Percentiles rank a stretch among this genome's conserved stretches.
These are phyloP conservation scores for Bjerkandera adusta DNA, from an alignment of 1,284 basidiomycete genomes.

Conservation along the genomic window DNA sequence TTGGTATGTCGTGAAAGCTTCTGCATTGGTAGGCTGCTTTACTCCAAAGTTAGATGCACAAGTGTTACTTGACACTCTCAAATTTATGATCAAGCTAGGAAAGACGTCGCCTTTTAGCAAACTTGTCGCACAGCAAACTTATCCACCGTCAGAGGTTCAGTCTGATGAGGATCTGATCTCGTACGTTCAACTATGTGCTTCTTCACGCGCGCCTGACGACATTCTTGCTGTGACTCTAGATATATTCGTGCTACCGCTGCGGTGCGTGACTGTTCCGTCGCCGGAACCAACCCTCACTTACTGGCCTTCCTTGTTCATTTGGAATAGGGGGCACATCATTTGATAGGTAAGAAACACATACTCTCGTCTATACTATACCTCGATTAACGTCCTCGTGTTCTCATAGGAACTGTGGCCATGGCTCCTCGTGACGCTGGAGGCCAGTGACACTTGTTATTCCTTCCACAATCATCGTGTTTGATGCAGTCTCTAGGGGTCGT, in stretches of 20 bases:
- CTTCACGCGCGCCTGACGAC: neutral
- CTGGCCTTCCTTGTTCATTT: neutral
- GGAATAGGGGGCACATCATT: neutral
- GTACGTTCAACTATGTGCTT: neutral
- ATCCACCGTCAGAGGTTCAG: neutral
- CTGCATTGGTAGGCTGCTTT: neutral
- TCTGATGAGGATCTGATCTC: conserved; percentile 7
- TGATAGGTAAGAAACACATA: conserved; percentile 3
- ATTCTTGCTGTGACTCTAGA: neutral
- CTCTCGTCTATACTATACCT: neutral
- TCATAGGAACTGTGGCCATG: conserved; percentile 17
- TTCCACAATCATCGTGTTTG: neutral
- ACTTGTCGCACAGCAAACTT: neutral
- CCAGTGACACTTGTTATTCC: neutral
- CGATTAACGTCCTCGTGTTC: neutral
- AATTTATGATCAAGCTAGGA: neutral
- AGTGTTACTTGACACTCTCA: neutral
- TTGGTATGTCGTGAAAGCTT: conserved; percentile 1
- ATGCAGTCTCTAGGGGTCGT: conserved; percentile 25
- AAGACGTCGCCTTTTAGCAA: neutral
- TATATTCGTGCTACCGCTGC: conserved; percentile 3
- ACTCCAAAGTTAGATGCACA: neutral
- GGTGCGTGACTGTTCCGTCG: neutral
- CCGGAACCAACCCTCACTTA: too few species aligned
- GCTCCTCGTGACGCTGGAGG: conserved; percentile 13